Evolutionary conservation across 192 early-diverging fungal species (phyloP), one percentile per base, ranked within the genome.

Genomic region (Gryganskiella cystojenkinii): DNA sequence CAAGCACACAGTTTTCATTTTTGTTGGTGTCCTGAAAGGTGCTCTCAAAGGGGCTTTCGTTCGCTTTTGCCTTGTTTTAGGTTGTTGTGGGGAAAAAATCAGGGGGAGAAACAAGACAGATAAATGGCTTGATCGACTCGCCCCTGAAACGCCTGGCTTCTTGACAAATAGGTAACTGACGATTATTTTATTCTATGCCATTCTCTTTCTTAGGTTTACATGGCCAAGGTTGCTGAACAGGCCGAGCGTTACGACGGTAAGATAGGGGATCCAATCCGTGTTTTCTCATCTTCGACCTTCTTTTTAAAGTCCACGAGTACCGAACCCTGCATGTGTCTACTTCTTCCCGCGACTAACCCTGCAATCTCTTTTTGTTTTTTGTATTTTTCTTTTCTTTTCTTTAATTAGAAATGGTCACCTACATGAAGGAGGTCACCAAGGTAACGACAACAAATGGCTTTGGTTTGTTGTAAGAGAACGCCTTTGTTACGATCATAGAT

Each of bases 161-260:
- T n/a, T n/a, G n/a, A n/a, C n/a, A n/a, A n/a, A n/a, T n/a, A n/a
- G n/a, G n/a, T n/a, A n/a, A n/a, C n/a, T n/a, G n/a, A n/a, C n/a
- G n/a, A n/a, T n/a, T n/a, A n/a, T n/a, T n/a, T n/a, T 55, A 11
- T 30, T 19, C 15, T 56, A 11, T 13, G 35, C 31, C 33, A 34
- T 33, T 54, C 17, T 33, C 28, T 19, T 34, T 14, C 37, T 82
- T 90, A 92, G 83, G 97, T 96, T 66, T 98, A 96, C 91, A 95
- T 96, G 94, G 96, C 96, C 87, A 97, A 97, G 91, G 92, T 98
- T 79, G 92, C 96, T 73, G 97, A 98, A 86, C 97, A 98, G 84
- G 94, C 95, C 57, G 95, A 96, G 85, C 89, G 95, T 67, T 96
- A 96, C 82, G 94, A 95, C 75, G 94, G 94, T 94, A 88, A 75